Evolutionary conservation across 768 basidiomycete genomes (phyloP), one percentile per base, ranked within the genome.

Genomic region (Phaeotremella skinneri): DNA sequence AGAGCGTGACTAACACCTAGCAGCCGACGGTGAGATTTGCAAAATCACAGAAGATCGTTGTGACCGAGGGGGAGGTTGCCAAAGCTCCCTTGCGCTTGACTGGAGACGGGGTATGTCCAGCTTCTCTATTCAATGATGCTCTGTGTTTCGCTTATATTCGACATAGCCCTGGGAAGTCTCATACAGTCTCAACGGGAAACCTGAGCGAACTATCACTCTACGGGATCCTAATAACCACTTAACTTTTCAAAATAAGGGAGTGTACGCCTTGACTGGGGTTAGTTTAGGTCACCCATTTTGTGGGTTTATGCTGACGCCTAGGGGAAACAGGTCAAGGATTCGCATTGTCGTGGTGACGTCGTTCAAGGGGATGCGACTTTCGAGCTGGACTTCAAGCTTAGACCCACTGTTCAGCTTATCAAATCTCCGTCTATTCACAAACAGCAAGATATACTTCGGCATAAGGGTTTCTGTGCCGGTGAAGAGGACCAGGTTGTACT

Each of bases 11-110:
- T 66, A 55, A 64, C 43, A 26, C 17, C n/a, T 25, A 20, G 11
- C 66, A 93, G 88, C 91, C 94, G 7, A 91, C 90, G 0, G 91
- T 81, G 21, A 85, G 85, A 75, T 94, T 96, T 76, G 91, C 91
- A 69, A 85, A 87, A 31, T 83, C 82, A 64, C 80, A 81, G 11
- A 80, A 81, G 52, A 78, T 86, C 6, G 83, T 84, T 4, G 82
- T 92, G 16, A 81, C 91, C 5, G 88, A 93, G 68, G 84, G 86
- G 42, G 87, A 90, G 58, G 78, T 79, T 37, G 86, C 86, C 0
- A 82, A 79, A 32, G 81, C 97, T 11, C 91, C 91, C 37, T 78
- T 97, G 41, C 83, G 92, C 26, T 79, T 99, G 52, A 93, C 91
- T 20, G 96, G 96, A 4, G 89, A 93, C 74, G 87, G 86, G 49